These are phyloP conservation scores for Phoma sp. DNA, from an alignment of 2,329 filamentous ascomycete species.

Conservation along the genomic window DNA sequence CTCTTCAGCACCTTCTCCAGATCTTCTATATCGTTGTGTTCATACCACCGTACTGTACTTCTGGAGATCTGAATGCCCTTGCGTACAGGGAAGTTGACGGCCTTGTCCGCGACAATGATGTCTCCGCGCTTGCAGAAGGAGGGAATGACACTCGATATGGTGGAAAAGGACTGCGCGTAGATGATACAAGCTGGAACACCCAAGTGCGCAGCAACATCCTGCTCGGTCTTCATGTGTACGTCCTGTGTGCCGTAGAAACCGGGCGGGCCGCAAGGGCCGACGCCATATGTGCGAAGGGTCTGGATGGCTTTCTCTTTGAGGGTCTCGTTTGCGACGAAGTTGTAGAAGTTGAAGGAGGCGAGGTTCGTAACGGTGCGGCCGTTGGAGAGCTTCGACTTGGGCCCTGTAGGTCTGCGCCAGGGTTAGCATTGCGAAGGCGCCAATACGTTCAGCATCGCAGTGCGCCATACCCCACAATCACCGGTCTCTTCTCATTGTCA, in stretches of 20 bases:
- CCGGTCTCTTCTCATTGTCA: slow-evolving; percentile 83
- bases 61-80: slow-evolving; percentile 93
- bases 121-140: slow-evolving; percentile 97
- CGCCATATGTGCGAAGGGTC: slow-evolving; percentile 92
- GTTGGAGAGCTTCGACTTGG: slow-evolving; percentile 86
- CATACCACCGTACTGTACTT: slow-evolving; percentile 91
- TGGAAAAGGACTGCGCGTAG: slow-evolving; percentile 95
- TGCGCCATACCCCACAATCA: slow-evolving; percentile 78
- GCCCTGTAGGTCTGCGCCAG: slow-evolving; percentile 75
- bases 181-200: slow-evolving; percentile 90
- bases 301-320: slow-evolving; percentile 96
- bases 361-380: slow-evolving; percentile 93
- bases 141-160: slow-evolving; percentile 95
- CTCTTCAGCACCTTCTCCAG: slow-evolving; percentile 84
- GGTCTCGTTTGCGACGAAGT: slow-evolving; percentile 90
- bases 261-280: slow-evolving; percentile 94
- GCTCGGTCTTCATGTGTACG: slow-evolving; percentile 96
- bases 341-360: slow-evolving; percentile 96
- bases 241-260: slow-evolving; percentile 99
- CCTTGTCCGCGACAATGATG: slow-evolving; percentile 93
- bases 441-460: neutral
- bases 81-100: slow-evolving; percentile 91
- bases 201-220: slow-evolving; percentile 88
- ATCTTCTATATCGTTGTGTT: slow-evolving; percentile 96
- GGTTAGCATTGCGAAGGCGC: slow-evolving; percentile 20